phyloP scores from a whole-genome alignment of 306 rosid genomes.

The barrel medic (Medicago truncatula) region MtrunA17r5.0-ANR NC_053047.1:37910501-37911000 shows the following conservation, averaged over 20 bases:
- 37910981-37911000: background rate
- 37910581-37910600: background rate
- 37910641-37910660: background rate
- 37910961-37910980: background rate
- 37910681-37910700: background rate
- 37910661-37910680: too few relatives aligned
- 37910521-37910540: conserved; percentile 12
- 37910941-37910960: background rate
- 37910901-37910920: background rate
- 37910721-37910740: background rate
- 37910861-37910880: background rate
- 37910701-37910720: background rate
- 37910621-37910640: background rate
- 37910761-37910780: background rate
- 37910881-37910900: background rate
- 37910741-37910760: background rate
- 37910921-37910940: background rate
- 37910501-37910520: conserved; percentile 54
- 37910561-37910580: background rate
- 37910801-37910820: background rate
- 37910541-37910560: conserved; percentile 11
- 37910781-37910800: background rate
- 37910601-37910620: background rate
- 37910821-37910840: background rate
- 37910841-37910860: background rate